phyloP scores from a whole-genome alignment of 495 filamentous ascomycete species.

The Bacidia rubella region DNA sequence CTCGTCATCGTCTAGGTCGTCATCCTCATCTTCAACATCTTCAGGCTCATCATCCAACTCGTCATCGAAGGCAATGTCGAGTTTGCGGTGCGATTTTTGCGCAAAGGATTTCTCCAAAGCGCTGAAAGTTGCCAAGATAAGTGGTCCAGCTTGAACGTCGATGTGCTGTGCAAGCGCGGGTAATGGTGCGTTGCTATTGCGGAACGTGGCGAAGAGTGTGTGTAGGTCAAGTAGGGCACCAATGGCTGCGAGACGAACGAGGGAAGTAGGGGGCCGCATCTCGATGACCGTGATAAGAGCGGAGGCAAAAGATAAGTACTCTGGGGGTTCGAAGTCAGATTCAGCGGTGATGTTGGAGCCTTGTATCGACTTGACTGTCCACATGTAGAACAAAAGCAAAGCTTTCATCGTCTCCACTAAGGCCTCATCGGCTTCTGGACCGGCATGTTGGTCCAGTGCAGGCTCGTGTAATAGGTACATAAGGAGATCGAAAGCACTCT shows the following conservation, averaged over 20 bases:
- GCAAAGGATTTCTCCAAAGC: slow-evolving; percentile 63
- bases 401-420: slow-evolving; percentile 57
- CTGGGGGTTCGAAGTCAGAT: slow-evolving; percentile 23
- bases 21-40: slow-evolving; percentile 37
- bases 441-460: slow-evolving; percentile 38
- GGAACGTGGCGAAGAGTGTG: slow-evolving; percentile 63
- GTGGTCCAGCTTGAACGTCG: slow-evolving; percentile 36
- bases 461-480: slow-evolving; percentile 56
- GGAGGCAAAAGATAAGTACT: slow-evolving; percentile 40
- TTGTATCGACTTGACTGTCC: slow-evolving; percentile 53
- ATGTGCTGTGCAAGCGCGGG: slow-evolving; percentile 53
- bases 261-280: slow-evolving; percentile 43
- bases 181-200: slow-evolving; percentile 27
- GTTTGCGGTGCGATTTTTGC: slow-evolving; percentile 47
- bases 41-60: slow-evolving; percentile 44
- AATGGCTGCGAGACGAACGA: slow-evolving; percentile 60
- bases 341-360: slow-evolving; percentile 29
- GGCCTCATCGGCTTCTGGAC: slow-evolving; percentile 64
- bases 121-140: slow-evolving; percentile 61
- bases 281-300: slow-evolving; percentile 54
- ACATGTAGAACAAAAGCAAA: slow-evolving; percentile 84
- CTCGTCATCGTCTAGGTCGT: slow-evolving; percentile 35
- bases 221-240: slow-evolving; percentile 66
- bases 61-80: slow-evolving; percentile 60
- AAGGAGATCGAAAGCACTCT: slow-evolving; percentile 35